Percentiles rank a stretch among this genome's conserved stretches.
Evolutionary conservation across 2,329 filamentous ascomycete species (phyloP).

Genomic region (Lasiodiplodia hormozganensis): DNA sequence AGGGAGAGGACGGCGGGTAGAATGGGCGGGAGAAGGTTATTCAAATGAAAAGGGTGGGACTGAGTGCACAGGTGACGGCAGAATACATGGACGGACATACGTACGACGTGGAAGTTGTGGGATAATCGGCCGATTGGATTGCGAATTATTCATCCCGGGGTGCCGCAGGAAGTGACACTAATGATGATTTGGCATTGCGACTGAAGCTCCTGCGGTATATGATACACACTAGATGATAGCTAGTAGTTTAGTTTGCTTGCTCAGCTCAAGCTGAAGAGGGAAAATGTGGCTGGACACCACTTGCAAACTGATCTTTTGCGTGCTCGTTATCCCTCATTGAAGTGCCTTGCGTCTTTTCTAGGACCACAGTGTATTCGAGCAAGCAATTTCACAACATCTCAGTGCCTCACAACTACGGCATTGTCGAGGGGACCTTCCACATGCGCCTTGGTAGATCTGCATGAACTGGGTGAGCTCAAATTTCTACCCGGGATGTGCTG

Average conservation of each 20-base stretch:
- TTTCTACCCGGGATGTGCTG: too few species aligned
- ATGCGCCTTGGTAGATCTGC: not conserved
- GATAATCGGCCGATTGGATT: not conserved
- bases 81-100: not conserved
- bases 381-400: not conserved
- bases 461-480: not conserved
- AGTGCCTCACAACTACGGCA: not conserved
- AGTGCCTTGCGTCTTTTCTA: not conserved
- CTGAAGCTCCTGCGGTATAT: not conserved
- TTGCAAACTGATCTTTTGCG: not conserved
- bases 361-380: not conserved
- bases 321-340: not conserved
- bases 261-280: not conserved
- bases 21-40: slow-evolving; percentile 55
- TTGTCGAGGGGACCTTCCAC: not conserved
- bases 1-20: slow-evolving; percentile 52
- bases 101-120: not conserved
- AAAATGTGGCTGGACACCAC: not conserved
- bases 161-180: not conserved
- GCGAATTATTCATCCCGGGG: not conserved
- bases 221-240: not conserved
- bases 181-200: not conserved
- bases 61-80: not conserved
- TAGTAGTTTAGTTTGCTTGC: not conserved
- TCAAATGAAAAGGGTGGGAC: slow-evolving; percentile 41